A percentile compares a stretch with the other conserved stretches of the same genome.
phyloP scores from a whole-genome alignment of 192 early-diverging fungal genomes.

The Rhizophlyctis rosea region DNA sequence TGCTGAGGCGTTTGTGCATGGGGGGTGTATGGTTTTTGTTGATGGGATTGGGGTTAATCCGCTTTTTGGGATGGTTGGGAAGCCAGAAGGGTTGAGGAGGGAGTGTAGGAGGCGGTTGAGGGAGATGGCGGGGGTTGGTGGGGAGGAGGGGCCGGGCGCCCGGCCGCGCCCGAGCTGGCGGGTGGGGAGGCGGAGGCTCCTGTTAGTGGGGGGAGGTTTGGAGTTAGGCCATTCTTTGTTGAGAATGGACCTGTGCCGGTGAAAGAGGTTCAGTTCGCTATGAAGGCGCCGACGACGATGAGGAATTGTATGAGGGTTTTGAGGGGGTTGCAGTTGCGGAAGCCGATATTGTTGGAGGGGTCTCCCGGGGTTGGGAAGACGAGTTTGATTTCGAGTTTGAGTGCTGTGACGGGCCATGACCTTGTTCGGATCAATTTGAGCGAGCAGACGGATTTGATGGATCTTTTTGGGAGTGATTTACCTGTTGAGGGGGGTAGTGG shows the following conservation, averaged over 20 bases:
- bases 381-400: conserved; percentile 79
- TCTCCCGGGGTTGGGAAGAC: conserved; percentile 98
- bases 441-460: conserved; percentile 98
- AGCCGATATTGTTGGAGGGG: conserved; percentile 93
- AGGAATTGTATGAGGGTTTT: conserved; percentile 83
- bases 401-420: conserved; percentile 72
- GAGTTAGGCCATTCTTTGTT: conserved; percentile 81
- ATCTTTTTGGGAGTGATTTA: conserved; percentile 96
- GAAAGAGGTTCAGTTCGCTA: conserved; percentile 65
- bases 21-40: conserved; percentile 85
- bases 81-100: conserved; percentile 12
- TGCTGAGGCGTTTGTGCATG: conserved; percentile 69
- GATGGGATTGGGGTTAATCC: conserved; percentile 89
- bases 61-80: conserved; percentile 35
- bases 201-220: conserved; percentile 56
- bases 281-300: conserved; percentile 88
- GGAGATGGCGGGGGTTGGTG: conserved; percentile 3
- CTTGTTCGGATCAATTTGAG: conserved; percentile 95
- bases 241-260: conserved; percentile 52
- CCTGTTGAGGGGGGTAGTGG: conserved; percentile 86
- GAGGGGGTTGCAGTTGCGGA: conserved; percentile 84
- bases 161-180: too few relatives aligned
- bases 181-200: not conserved
- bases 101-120: conserved; percentile 19
- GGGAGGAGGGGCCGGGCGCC: too few relatives aligned